Evolutionary conservation across 371 early-diverging fungal genomes (phyloP).

Genomic region (Rhizopus stolonifer): DNA sequence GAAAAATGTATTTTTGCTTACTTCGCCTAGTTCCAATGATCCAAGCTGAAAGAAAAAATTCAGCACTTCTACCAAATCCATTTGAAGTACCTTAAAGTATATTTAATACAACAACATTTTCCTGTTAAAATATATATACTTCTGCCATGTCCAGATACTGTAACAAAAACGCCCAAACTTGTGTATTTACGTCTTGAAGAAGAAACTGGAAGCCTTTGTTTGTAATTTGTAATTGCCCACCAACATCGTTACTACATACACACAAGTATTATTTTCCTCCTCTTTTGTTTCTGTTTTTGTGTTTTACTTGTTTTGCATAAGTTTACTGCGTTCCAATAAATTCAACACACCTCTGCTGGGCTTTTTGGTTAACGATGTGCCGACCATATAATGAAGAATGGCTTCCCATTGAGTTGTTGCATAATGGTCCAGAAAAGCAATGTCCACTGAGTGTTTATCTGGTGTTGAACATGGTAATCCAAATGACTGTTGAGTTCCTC

Average conservation of each 20-base stretch:
- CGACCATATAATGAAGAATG: constrained; percentile 93
- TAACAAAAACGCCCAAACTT: constrained; percentile 93
- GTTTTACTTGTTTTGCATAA: constrained; percentile 68
- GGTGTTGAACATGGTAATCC: constrained; percentile 68
- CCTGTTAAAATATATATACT: constrained; percentile 18
- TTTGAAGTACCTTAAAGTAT: constrained; percentile 58
- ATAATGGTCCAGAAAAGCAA: constrained; percentile 74
- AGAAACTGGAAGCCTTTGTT: constrained; percentile 96
- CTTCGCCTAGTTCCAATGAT: constrained; percentile 85
- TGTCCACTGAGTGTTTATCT: constrained; percentile 70
- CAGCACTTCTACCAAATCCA: constrained; percentile 91
- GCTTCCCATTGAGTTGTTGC: constrained; percentile 89
- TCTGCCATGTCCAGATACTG: constrained; percentile 91
- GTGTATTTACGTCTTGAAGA: constrained; percentile 89
- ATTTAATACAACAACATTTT: background rate
- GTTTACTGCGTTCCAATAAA: constrained; percentile 70
- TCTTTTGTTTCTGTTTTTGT: background rate
- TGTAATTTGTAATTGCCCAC: constrained; percentile 67
- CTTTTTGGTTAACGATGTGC: constrained; percentile 69
- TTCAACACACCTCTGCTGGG: constrained; percentile 78
- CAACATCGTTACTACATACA: constrained; percentile 13
- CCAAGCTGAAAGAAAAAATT: constrained; percentile 91
- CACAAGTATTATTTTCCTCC: background rate
- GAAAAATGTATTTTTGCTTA: constrained; percentile 15
- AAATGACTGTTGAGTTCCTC: constrained; percentile 81